These are phyloP conservation scores for Flaveria robusta DNA, from an alignment of 129 eudicot species.

Conservation along the genomic window DNA sequence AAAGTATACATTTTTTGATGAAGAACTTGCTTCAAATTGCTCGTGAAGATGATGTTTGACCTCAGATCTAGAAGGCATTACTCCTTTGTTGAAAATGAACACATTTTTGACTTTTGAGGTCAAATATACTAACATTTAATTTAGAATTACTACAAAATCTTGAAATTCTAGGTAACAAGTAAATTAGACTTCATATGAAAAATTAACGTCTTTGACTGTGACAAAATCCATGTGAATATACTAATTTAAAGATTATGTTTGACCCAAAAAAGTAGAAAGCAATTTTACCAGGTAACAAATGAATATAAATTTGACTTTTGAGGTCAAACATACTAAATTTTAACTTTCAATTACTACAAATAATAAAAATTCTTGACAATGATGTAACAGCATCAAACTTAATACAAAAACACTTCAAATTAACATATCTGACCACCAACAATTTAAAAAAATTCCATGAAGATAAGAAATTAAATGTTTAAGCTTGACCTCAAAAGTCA, in stretches of 20 bases:
- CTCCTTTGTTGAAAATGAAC: neutral
- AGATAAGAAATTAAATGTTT: neutral
- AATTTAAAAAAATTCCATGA: neutral
- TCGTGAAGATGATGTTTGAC: neutral
- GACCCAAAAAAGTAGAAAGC: neutral
- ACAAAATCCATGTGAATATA: neutral
- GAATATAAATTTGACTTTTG: neutral
- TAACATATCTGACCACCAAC: neutral
- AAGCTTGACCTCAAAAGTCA: slow-evolving; percentile 24
- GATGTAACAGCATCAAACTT: neutral
- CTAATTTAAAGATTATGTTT: neutral
- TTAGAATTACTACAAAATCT: neutral
- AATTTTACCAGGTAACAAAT: neutral
- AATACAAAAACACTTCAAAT: neutral
- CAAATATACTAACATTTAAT: neutral
- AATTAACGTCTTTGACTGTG: neutral
- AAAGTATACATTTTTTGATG: neutral
- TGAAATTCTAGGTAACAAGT: neutral
- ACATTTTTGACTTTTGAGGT: neutral
- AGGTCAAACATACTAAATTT: neutral
- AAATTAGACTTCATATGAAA: neutral
- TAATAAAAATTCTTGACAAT: neutral
- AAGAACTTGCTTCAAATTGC: neutral
- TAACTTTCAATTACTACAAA: neutral
- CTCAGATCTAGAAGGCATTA: neutral